Base-by-base conservation (phyloP, 768 basidiomycete species). In the Pisolithus microcarpus region DNA sequence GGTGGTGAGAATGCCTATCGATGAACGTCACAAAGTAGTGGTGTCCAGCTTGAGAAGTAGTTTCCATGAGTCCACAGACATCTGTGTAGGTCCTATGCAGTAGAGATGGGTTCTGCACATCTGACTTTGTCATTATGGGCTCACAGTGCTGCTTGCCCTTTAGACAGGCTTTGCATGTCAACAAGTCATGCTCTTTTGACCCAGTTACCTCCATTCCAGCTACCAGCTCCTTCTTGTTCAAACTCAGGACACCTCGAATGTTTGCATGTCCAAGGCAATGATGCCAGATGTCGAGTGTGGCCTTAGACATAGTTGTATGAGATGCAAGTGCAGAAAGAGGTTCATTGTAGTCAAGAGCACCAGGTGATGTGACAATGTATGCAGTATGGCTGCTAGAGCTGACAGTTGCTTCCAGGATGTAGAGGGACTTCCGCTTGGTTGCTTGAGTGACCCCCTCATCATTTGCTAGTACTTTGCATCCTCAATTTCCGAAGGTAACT, bases 81-180 rank as follows among this genome's bases (percentile, higher is more conserved):
- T 65, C 61, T 1, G 54, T 53, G 45, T 55, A 61, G 30, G n/a
- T 52, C 18, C 23, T 49, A 43, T 28, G 36, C 1, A 45, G 44
- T 2, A 50, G 15, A n/a, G 16, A 15, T 8, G 46, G 49, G 15
- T 24, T 53, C 23, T 51, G 7, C 11, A 51, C 38, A 1, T 13
- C 38, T 4, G 57, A 54, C 24, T 48, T 7, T 11, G 57, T 53
- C 1, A 46, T 53, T 38, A 61, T 57, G 0, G 48, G 38, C 10
- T 50, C 28, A 5, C 52, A 46, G 0, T 58, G 24, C 38, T 65
- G 61, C 44, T 66, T 67, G n/a, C 62, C 62, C 30, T 57, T 24
- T 8, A 63, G 52, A 44, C 64, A 62, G 7, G 56, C 34, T 28
- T 39, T 50, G 42, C 63, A 66, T 7, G 36, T 10, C 0, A n/a